These are phyloP conservation scores for Pistacia atlantica DNA, from an alignment of 345 rosid genomes.

Conservation along the genomic window DNA sequence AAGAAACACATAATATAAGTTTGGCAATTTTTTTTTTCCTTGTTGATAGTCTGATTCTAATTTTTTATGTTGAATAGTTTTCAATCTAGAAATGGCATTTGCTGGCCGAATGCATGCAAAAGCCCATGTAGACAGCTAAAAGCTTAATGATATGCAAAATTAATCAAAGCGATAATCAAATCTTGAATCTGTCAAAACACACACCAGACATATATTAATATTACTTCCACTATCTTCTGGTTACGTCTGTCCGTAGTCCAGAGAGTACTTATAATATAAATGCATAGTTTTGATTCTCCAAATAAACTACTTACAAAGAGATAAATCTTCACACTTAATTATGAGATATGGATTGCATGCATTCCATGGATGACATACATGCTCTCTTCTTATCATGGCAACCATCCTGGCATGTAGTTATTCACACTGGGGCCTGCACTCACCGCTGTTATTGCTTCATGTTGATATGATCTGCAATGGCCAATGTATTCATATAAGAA, in stretches of 20 bases:
- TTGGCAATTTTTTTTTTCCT: too few species aligned
- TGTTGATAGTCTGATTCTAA: too few species aligned
- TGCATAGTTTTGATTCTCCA: neutral
- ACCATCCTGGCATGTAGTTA: conserved; percentile 90
- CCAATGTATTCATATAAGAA: neutral
- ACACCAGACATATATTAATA: too few species aligned
- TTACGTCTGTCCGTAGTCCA: neutral
- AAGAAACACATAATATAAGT: too few species aligned
- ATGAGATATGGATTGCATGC: neutral
- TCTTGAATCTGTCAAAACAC: too few species aligned
- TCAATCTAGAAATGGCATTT: too few species aligned
- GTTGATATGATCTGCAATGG: conserved; percentile 58
- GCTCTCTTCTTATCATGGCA: conserved; percentile 48
- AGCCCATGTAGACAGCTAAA: too few species aligned
- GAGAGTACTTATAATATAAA: neutral
- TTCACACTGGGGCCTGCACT: conserved; percentile 78
- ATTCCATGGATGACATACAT: conserved; percentile 10
- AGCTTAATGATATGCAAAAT: too few species aligned
- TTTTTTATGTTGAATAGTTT: too few species aligned
- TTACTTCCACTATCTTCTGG: too few species aligned
- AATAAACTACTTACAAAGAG: neutral
- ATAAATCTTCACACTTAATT: neutral
- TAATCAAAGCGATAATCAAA: too few species aligned
- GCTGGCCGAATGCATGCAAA: too few species aligned
- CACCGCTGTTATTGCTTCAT: conserved; percentile 52